Conservation (phyloP, 345 rosid species). For the Rhizophora mangle region DNA sequence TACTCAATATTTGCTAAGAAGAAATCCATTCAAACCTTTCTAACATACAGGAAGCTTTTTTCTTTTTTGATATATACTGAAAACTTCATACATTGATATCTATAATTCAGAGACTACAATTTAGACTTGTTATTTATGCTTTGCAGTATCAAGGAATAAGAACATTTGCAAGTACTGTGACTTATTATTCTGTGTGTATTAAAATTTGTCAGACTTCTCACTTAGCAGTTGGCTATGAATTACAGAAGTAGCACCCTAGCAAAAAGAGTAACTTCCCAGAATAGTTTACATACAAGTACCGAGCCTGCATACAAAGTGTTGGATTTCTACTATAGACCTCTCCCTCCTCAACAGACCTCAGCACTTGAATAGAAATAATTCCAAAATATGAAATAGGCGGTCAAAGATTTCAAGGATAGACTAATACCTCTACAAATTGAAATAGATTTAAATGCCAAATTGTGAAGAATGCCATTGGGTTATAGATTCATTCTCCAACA, state of each 20-base stretch:
- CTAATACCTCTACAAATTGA: too few species aligned
- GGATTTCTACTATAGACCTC: too few species aligned
- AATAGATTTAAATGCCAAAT: neutral
- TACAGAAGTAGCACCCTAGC: neutral
- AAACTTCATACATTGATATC: too few species aligned
- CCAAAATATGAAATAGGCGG: too few species aligned
- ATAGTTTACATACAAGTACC: neutral
- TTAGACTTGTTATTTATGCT: neutral
- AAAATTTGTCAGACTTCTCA: neutral
- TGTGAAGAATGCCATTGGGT: neutral
- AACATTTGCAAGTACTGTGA: neutral
- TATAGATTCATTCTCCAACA: neutral
- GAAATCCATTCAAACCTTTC: too few species aligned
- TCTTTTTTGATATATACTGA: too few species aligned
- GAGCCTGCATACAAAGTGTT: neutral
- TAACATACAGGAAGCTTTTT: too few species aligned
- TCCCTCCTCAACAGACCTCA: too few species aligned
- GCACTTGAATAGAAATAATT: too few species aligned
- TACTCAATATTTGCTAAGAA: too few species aligned
- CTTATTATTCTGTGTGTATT: neutral
- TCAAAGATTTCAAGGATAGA: neutral
- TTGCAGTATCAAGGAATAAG: neutral
- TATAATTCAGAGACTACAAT: too few species aligned
- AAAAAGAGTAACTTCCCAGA: neutral
- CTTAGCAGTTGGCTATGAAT: neutral